A percentile compares a stretch with the other conserved stretches of the same genome.
These are phyloP conservation scores for Microdochium paspali DNA, from an alignment of 2,329 filamentous ascomycete species.

Conservation along the genomic window DNA sequence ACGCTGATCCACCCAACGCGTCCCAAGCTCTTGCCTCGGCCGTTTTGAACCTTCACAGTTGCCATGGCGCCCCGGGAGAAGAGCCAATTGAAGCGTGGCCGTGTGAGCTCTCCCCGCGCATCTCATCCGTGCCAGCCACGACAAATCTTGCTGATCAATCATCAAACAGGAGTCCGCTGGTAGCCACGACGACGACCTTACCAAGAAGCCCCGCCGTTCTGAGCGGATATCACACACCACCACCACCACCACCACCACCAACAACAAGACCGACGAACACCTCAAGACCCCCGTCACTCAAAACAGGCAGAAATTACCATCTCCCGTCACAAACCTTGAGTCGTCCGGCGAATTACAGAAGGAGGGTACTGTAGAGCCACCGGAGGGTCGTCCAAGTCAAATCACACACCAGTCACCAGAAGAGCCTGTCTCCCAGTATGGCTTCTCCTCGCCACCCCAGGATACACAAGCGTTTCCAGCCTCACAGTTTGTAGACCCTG, in stretches of 20 bases:
- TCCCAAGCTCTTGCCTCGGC: background rate
- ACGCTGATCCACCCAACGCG: background rate
- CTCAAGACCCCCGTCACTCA: constrained; percentile 49
- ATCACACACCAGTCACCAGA: constrained; percentile 40
- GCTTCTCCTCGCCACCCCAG: constrained; percentile 52
- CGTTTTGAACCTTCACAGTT: background rate
- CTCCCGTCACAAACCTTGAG: constrained; percentile 60
- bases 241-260: constrained; percentile 31
- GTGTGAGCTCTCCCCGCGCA: constrained; percentile 43
- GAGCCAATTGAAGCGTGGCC: constrained; percentile 75
- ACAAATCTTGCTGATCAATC: constrained; percentile 12
- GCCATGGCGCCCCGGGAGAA: constrained; percentile 59
- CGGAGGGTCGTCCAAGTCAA: constrained; percentile 48
- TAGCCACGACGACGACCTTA: constrained; percentile 48
- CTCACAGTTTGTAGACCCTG: constrained; percentile 71
- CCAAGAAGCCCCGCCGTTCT: constrained; percentile 79
- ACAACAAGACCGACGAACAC: constrained; percentile 22
- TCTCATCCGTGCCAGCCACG: constrained; percentile 11
- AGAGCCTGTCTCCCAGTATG: constrained; percentile 32
- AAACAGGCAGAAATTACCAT: constrained; percentile 63
- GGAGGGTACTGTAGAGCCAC: constrained; percentile 63
- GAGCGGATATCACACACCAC: constrained; percentile 44
- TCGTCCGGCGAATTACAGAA: constrained; percentile 50
- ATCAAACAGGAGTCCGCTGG: constrained; percentile 52
- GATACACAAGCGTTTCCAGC: constrained; percentile 45